A percentile compares a stretch with the other conserved stretches of the same genome.
Conservation (phyloP, 306 rosid species). For the Dalbergia cultrata region DNA sequence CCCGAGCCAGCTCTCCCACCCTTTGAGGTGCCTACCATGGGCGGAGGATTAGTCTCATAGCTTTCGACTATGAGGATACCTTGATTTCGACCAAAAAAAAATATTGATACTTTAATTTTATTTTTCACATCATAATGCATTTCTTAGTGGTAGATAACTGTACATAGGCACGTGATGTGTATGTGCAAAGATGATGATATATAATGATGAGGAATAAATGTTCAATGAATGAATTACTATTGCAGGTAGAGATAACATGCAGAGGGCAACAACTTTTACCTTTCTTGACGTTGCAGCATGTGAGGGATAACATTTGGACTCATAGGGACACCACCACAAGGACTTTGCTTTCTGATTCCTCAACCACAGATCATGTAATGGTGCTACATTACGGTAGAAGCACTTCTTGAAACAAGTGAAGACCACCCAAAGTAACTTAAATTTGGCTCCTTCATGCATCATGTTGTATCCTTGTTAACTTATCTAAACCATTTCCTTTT, state of each 20-base stretch:
- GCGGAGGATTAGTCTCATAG: too few species aligned
- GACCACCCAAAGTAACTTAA: conserved; percentile 30
- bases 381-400: conserved; percentile 79
- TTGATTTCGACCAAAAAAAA: too few species aligned
- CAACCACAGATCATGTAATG: conserved; percentile 87
- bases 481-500: conserved; percentile 44
- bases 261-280: conserved; percentile 87
- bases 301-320: conserved; percentile 92
- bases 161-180: conserved; percentile 33
- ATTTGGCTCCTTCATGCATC: conserved; percentile 10
- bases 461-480: conserved; percentile 58
- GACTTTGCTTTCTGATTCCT: conserved; percentile 77
- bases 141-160: conserved; percentile 23
- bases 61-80: too few species aligned
- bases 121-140: conserved; percentile 3
- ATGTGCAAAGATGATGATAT: neutral
- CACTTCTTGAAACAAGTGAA: conserved; percentile 28
- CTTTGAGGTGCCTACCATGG: too few species aligned
- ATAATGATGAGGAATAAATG: conserved; percentile 24
- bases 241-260: conserved; percentile 96
- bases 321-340: conserved; percentile 57
- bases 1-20: too few species aligned
- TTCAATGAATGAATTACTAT: conserved; percentile 43
- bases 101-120: neutral
- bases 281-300: conserved; percentile 91